These are phyloP conservation scores for Magnusiomyces ingens DNA, from an alignment of 1,139 yeast genomes.

Conservation along the genomic window DNA sequence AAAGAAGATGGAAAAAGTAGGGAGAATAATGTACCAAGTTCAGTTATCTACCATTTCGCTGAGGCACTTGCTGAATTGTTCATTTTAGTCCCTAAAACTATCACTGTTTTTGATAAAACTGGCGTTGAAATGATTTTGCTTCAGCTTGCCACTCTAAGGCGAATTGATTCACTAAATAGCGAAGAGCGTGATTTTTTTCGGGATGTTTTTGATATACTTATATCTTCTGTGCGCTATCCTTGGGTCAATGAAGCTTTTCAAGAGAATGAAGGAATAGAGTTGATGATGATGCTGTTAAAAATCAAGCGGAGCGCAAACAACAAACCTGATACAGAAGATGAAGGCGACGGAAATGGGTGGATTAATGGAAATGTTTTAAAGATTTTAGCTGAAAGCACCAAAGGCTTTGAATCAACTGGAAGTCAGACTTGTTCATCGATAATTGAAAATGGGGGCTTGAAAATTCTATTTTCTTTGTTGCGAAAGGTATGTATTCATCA, in stretches of 20 bases:
- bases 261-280: conserved; percentile 31
- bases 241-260: conserved; percentile 24
- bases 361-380: conserved; percentile 23
- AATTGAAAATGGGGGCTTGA: conserved; percentile 28
- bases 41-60: neutral
- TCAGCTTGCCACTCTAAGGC: conserved; percentile 16
- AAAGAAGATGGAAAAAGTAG: conserved; percentile 4
- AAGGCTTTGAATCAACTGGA: conserved; percentile 17
- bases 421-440: conserved; percentile 22
- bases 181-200: conserved; percentile 27
- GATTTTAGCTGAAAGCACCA: conserved; percentile 23
- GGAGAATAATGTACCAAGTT: neutral
- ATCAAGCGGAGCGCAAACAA: neutral
- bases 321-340: neutral
- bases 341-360: conserved; percentile 18
- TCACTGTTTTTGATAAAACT: conserved; percentile 11
- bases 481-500: conserved; percentile 6
- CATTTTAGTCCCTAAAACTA: conserved; percentile 2
- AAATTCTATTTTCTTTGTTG: conserved; percentile 21
- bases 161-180: conserved; percentile 9
- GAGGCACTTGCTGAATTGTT: conserved; percentile 5
- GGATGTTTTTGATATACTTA: conserved; percentile 23
- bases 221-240: conserved; percentile 18
- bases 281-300: conserved; percentile 25
- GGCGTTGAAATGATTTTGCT: conserved; percentile 7